Evolutionary conservation across 305 asterid species (phyloP).

Genomic region (Fraxinus xanthoxyloides): DNA sequence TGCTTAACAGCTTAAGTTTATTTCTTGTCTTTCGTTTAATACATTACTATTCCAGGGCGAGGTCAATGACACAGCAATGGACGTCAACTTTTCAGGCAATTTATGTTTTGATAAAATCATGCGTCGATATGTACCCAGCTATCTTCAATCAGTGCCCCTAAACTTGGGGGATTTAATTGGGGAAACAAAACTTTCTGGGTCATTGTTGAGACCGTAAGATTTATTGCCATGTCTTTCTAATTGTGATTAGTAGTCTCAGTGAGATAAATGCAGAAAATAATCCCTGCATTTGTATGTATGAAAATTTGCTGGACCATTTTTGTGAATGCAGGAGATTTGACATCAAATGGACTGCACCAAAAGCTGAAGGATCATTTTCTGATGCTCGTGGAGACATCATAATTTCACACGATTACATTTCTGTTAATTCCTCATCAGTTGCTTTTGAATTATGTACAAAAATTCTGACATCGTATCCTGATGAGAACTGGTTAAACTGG

Average conservation of each 20-base stretch:
- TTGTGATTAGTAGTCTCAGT: constrained; percentile 20
- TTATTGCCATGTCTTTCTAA: constrained; percentile 29
- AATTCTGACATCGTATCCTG: constrained; percentile 74
- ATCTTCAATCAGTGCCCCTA: constrained; percentile 72
- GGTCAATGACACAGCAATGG: constrained; percentile 94
- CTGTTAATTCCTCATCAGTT: constrained; percentile 87
- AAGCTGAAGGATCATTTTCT: constrained; percentile 93
- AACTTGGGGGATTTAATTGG: constrained; percentile 89
- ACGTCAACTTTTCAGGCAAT: constrained; percentile 96
- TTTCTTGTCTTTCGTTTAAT: constrained; percentile 9
- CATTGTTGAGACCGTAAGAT: constrained; percentile 93
- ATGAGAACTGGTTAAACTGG: constrained; percentile 49
- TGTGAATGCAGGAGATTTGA: constrained; percentile 80
- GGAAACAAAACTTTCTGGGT: constrained; percentile 95
- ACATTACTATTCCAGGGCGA: constrained; percentile 69
- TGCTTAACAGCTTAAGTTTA: neutral
- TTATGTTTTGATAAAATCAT: constrained; percentile 78
- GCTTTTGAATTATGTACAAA: constrained; percentile 88
- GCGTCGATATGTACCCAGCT: constrained; percentile 86
- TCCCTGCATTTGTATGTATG: constrained; percentile 15
- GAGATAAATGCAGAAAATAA: constrained; percentile 12
- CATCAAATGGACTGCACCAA: constrained; percentile 97
- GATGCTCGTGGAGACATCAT: constrained; percentile 99
- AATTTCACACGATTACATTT: constrained; percentile 82
- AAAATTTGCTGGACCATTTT: constrained; percentile 24